Evolutionary conservation across 441 rosid genomes (phyloP).

Genomic region (Corymbia calophylla): DNA sequence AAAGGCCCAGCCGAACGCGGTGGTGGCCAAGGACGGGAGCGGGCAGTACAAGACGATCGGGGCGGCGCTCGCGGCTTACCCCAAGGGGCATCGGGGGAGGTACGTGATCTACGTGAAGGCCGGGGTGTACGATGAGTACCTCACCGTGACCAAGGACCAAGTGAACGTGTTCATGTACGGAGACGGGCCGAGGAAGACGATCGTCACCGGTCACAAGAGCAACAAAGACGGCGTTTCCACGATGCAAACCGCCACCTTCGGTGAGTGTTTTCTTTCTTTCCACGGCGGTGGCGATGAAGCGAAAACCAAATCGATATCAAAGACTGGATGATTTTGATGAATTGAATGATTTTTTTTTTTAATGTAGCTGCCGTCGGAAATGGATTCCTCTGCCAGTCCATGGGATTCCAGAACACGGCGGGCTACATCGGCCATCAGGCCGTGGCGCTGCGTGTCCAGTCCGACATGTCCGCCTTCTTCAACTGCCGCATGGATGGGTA

Average conservation of each 20-base stretch:
- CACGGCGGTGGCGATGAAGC: not conserved
- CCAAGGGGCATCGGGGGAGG: slow-evolving; percentile 24
- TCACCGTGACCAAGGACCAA: slow-evolving; percentile 6
- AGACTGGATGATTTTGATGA: not conserved
- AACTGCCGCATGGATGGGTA: slow-evolving; percentile 29
- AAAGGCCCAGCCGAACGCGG: slow-evolving; percentile 19
- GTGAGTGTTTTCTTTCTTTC: not conserved
- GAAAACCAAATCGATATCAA: not conserved
- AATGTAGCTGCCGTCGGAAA: slow-evolving; percentile 21
- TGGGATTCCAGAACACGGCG: slow-evolving; percentile 25
- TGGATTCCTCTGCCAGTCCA: slow-evolving; percentile 22
- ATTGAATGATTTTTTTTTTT: not conserved
- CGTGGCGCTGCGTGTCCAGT: slow-evolving; percentile 25
- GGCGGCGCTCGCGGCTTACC: slow-evolving; percentile 33
- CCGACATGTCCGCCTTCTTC: slow-evolving; percentile 15
- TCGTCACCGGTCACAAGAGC: slow-evolving; percentile 22
- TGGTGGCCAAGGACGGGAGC: slow-evolving; percentile 51
- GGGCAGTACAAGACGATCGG: slow-evolving; percentile 34
- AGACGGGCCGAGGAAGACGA: slow-evolving; percentile 21
- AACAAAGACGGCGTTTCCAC: not conserved
- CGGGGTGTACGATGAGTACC: slow-evolving; percentile 27
- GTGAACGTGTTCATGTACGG: slow-evolving; percentile 25
- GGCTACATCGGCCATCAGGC: slow-evolving; percentile 27
- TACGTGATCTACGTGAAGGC: slow-evolving; percentile 43
- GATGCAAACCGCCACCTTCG: slow-evolving; percentile 15